Percentiles rank a stretch among this genome's conserved stretches.
Conservation (phyloP, 2,329 filamentous ascomycete genomes). For the Magnaporthales sp. region DNA sequence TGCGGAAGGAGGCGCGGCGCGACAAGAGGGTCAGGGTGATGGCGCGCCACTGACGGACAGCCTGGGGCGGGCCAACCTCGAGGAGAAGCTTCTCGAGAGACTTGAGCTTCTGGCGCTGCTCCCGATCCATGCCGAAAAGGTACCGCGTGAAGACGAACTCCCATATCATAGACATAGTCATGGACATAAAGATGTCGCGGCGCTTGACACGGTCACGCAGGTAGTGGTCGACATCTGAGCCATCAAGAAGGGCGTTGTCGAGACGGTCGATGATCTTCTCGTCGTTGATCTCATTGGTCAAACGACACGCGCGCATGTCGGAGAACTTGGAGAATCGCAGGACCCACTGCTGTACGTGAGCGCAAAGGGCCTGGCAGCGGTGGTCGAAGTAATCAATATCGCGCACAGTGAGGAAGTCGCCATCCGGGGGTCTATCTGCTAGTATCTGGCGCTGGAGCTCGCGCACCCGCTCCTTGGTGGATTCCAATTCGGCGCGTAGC, state of each 20-base stretch:
- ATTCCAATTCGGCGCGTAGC: constrained; percentile 69
- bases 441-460: constrained; percentile 51
- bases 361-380: constrained; percentile 88
- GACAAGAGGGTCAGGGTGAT: constrained; percentile 87
- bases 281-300: constrained; percentile 76
- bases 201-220: constrained; percentile 80
- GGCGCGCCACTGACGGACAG: constrained; percentile 96
- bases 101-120: constrained; percentile 96
- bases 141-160: constrained; percentile 98
- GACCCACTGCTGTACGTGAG: constrained; percentile 96
- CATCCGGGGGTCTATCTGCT: constrained; percentile 47
- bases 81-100: constrained; percentile 83
- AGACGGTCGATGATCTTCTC: constrained; percentile 91
- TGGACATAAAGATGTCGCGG: constrained; percentile 94
- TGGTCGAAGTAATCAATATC: constrained; percentile 95
- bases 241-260: constrained; percentile 90
- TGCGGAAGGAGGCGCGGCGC: constrained; percentile 67
- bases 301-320: constrained; percentile 77
- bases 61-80: constrained; percentile 77
- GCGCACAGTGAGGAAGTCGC: constrained; percentile 65
- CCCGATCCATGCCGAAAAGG: constrained; percentile 95
- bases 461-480: constrained; percentile 55
- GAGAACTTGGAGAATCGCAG: constrained; percentile 97
- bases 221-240: constrained; percentile 83
- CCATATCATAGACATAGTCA: constrained; percentile 99